These are phyloP conservation scores for Clarireedia monteithiana DNA, from an alignment of 2,329 filamentous ascomycete genomes.

Conservation along the genomic window DNA sequence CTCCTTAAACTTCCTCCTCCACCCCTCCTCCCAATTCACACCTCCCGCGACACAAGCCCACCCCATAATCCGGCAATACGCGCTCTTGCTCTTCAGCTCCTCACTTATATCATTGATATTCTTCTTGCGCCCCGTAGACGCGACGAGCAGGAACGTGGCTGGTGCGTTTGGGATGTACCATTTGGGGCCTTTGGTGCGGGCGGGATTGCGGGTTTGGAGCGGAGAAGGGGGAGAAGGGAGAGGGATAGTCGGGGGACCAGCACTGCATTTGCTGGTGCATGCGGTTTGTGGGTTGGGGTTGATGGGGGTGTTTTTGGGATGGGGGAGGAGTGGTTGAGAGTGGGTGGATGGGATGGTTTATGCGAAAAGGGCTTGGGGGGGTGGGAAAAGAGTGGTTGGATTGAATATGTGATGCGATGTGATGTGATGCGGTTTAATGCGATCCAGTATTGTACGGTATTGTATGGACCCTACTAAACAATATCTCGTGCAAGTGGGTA, in stretches of 20 bases:
- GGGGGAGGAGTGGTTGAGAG: background rate
- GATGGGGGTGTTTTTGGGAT: background rate
- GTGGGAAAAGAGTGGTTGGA: background rate
- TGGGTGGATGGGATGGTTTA: background rate
- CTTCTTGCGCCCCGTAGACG: slow-evolving; percentile 22
- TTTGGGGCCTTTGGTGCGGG: slow-evolving; percentile 25
- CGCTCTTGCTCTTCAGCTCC: slow-evolving; percentile 30
- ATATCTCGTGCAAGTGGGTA: no score
- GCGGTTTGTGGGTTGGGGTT: slow-evolving; percentile 9
- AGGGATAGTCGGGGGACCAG: slow-evolving; percentile 20
- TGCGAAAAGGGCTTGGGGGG: background rate
- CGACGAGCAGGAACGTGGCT: slow-evolving; percentile 26
- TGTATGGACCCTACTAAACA: no score
- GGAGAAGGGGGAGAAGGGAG: background rate
- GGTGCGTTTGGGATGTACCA: slow-evolving; percentile 32
- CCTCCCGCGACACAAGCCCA: slow-evolving; percentile 29
- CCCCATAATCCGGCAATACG: slow-evolving; percentile 32
- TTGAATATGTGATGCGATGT: no score
- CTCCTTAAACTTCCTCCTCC: slow-evolving; percentile 31
- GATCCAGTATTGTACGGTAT: no score
- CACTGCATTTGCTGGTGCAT: slow-evolving; percentile 23
- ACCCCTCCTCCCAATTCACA: slow-evolving; percentile 28
- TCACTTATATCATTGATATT: slow-evolving; percentile 30
- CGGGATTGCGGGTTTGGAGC: slow-evolving; percentile 2
- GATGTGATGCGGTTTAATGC: no score